A percentile compares a stretch with the other conserved stretches of the same genome.
Evolutionary conservation across 2,329 filamentous ascomycete genomes (phyloP).

Genomic region (Daldinia sp.): DNA sequence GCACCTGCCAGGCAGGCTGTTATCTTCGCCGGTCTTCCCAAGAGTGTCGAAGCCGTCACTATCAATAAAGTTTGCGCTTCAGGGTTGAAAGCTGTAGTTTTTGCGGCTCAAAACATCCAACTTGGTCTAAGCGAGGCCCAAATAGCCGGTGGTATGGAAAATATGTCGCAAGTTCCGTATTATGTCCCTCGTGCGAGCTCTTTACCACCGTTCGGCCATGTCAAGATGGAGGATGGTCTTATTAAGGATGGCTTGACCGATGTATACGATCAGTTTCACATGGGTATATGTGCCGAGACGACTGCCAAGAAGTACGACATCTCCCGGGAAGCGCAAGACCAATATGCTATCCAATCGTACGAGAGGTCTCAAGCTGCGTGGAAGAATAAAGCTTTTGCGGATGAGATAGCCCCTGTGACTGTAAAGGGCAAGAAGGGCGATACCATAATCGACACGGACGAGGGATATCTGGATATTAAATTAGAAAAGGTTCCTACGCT

Average conservation of each 20-base stretch:
- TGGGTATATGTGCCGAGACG: conserved; percentile 96
- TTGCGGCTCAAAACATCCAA: conserved; percentile 95
- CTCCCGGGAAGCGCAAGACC: conserved; percentile 87
- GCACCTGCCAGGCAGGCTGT: conserved; percentile 90
- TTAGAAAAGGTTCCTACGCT: conserved; percentile 86
- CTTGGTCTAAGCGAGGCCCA: conserved; percentile 89
- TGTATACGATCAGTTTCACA: conserved; percentile 96
- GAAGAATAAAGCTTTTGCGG: conserved; percentile 83
- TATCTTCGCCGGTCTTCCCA: conserved; percentile 86
- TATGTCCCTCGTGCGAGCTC: conserved; percentile 87
- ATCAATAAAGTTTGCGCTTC: conserved; percentile 99
- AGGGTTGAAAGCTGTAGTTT: conserved; percentile 88
- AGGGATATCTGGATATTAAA: conserved; percentile 89
- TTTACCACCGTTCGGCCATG: conserved; percentile 86
- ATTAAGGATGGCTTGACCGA: conserved; percentile 96
- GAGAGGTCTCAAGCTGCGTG: conserved; percentile 91
- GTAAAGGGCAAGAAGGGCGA: conserved; percentile 88
- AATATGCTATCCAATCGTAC: conserved; percentile 90
- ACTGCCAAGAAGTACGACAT: conserved; percentile 90
- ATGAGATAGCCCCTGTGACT: conserved; percentile 90
- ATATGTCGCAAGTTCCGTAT: conserved; percentile 94
- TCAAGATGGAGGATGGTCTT: conserved; percentile 89
- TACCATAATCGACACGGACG: conserved; percentile 81
- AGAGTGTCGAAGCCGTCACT: conserved; percentile 86
- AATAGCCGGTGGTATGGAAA: conserved; percentile 97